Conservation (phyloP, 371 early-diverging fungal genomes). For the Umbelopsis sp. region DNA sequence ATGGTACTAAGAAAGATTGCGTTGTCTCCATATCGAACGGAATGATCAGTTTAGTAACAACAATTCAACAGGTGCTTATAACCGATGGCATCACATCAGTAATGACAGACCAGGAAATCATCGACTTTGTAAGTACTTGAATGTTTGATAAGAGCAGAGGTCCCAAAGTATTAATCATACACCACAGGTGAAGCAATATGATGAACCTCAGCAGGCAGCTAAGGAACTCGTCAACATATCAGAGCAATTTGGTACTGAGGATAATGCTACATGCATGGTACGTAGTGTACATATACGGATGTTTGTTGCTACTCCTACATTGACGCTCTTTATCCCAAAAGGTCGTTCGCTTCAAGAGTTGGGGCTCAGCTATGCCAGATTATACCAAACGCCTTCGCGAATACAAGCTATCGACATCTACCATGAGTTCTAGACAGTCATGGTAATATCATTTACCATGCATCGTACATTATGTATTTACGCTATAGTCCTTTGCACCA, state of each 20-base stretch:
- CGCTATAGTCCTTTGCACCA: no score
- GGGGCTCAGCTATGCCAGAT: constrained; percentile 75
- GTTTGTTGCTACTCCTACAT: constrained; percentile 2
- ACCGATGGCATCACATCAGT: constrained; percentile 79
- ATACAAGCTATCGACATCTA: constrained; percentile 60
- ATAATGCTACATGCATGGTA: constrained; percentile 76
- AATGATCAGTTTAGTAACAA: neutral
- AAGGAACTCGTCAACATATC: constrained; percentile 65
- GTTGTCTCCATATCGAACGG: neutral
- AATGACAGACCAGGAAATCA: constrained; percentile 79
- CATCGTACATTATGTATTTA: neutral
- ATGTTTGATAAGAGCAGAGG: neutral
- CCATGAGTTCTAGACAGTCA: constrained; percentile 52
- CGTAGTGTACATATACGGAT: neutral
- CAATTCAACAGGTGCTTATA: constrained; percentile 47
- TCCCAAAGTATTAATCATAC: neutral
- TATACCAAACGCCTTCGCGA: constrained; percentile 67
- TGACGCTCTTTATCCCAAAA: constrained; percentile 23
- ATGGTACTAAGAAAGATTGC: constrained; percentile 28
- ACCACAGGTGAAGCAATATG: constrained; percentile 55
- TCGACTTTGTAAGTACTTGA: constrained; percentile 62
- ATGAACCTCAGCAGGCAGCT: constrained; percentile 62
- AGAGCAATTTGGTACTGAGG: constrained; percentile 79
- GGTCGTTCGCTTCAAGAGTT: constrained; percentile 79
- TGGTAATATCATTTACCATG: constrained; percentile 32